phyloP scores from a whole-genome alignment of 2,329 filamentous ascomycete species.

The Monilinia fructigena region DNA sequence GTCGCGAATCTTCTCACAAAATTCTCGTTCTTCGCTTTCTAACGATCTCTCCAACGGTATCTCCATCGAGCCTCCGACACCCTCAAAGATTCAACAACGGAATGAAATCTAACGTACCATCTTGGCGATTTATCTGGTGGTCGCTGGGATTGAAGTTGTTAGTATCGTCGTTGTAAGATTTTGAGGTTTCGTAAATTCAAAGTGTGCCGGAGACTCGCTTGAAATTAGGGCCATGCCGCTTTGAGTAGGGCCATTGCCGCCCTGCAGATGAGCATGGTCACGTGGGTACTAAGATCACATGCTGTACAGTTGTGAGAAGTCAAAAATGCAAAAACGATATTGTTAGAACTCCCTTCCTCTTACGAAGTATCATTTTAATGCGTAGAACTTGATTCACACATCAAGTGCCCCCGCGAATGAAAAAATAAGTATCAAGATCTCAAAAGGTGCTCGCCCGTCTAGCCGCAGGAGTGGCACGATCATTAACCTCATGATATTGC shows the following conservation, averaged over 20 bases:
- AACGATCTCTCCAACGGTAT: background rate
- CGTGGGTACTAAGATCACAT: background rate
- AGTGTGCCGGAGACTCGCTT: conserved; percentile 25
- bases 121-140: conserved; percentile 33
- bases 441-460: background rate
- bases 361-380: no score
- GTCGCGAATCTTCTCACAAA: conserved; percentile 19
- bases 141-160: conserved; percentile 29
- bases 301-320: background rate
- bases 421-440: background rate
- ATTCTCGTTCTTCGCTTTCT: conserved; percentile 3
- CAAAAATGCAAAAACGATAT: background rate
- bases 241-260: conserved; percentile 9
- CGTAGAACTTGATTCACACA: background rate
- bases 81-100: background rate
- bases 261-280: background rate
- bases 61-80: background rate
- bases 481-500: background rate
- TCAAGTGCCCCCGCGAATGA: background rate
- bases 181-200: conserved; percentile 20
- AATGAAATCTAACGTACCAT: conserved; percentile 32
- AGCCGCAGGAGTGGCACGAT: background rate
- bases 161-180: conserved; percentile 27
- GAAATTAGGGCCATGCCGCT: conserved; percentile 19
- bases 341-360: background rate